Conservation (phyloP, 2,329 filamentous ascomycete genomes). For the Cercospora janseana region DNA sequence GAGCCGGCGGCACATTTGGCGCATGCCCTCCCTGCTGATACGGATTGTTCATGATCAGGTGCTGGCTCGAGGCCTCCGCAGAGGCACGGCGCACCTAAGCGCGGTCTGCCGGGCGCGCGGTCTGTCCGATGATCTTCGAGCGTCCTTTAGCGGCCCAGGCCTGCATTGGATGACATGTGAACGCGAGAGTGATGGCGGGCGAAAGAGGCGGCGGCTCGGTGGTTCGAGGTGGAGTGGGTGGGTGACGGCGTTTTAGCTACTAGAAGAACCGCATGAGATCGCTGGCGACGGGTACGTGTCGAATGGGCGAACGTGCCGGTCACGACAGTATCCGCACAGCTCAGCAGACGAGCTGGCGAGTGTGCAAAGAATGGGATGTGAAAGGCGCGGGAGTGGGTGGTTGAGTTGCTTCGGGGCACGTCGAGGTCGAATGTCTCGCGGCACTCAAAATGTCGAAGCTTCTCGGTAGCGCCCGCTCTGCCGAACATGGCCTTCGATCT, state of each 20-base stretch:
- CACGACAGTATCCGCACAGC: background rate
- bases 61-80: slow-evolving; percentile 4
- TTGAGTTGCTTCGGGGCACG: background rate
- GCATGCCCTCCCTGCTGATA: slow-evolving; percentile 18
- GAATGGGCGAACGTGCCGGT: slow-evolving; percentile 2
- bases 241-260: background rate
- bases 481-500: background rate
- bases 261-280: slow-evolving; percentile 3
- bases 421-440: background rate
- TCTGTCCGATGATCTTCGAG: slow-evolving; percentile 2
- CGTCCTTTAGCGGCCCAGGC: background rate
- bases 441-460: background rate
- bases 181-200: background rate
- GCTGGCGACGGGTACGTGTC: slow-evolving; percentile 1
- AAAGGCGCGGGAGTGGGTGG: slow-evolving; percentile 1
- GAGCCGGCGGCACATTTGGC: slow-evolving; percentile 17
- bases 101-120: slow-evolving; percentile 3
- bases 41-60: slow-evolving; percentile 14
- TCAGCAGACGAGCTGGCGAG: background rate
- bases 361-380: background rate
- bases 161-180: slow-evolving; percentile 11
- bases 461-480: background rate
- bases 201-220: background rate
- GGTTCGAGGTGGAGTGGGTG: background rate
- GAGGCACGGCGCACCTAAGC: slow-evolving; percentile 9